Evolutionary conservation across 163 green algal genomes (phyloP), one percentile per base, ranked within the genome.

Genomic region (Trebouxia gelatinosa): DNA sequence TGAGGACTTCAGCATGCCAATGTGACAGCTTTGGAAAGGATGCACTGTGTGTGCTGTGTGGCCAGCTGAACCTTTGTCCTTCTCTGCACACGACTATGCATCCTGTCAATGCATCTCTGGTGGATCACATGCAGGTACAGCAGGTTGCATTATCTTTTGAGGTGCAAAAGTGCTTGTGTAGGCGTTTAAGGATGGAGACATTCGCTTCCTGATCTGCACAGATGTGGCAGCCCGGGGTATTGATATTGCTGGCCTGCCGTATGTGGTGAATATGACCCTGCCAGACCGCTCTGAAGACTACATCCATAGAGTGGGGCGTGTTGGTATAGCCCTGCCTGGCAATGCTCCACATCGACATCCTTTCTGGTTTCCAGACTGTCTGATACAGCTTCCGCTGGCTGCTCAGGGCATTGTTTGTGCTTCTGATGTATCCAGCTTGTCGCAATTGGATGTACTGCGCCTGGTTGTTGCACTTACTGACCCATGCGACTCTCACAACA

Each of bases 261-360:
- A 87, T 67, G 87, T 97, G 13, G 88, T 97, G 83, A 97, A 97
- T 85, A 94, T 97, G 90, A 95, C 92, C 32, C 89, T 97, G 70
- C 93, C 93, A 1, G 93, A 97, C 83, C 85, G 81, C n/a, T 82
- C 84, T n/a, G 93, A 97, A 83, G 92, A 97, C 80, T 97, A 97
- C 87, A 89, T 97, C 40, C 93, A 97, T 84, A 67, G 92, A 58
- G 86, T 95, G 32, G 93, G 93, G 3, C 87, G 93, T 16, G 93
- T 97, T 39, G 93, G 80, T 81, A 0, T 39, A n/a, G n/a, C n/a
- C n/a, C n/a, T n/a, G n/a, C n/a, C n/a, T n/a, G n/a, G n/a, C n/a
- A n/a, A n/a, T n/a, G n/a, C n/a, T n/a, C n/a, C n/a, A n/a, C n/a
- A n/a, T n/a, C n/a, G n/a, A n/a, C n/a, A n/a, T n/a, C n/a, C n/a